Percentiles rank a stretch among this genome's conserved stretches.
Conservation (phyloP, 106 monocot species). For the Apostasia shenzhenica region DNA sequence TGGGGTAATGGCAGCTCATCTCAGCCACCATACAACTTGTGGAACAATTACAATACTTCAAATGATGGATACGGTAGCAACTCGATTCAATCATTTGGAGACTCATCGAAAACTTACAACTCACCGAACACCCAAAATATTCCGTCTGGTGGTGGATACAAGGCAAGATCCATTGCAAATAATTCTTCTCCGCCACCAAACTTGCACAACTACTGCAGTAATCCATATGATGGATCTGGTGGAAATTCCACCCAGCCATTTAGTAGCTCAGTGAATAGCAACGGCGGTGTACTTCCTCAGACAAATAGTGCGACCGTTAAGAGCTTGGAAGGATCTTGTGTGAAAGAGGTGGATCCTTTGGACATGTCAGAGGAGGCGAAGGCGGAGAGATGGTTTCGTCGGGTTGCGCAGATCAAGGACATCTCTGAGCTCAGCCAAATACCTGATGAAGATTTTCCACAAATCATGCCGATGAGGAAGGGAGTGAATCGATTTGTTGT, state of each 20-base stretch:
- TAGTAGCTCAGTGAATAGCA: neutral
- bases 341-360: slow-evolving; percentile 70
- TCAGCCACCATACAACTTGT: neutral
- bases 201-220: too few relatives aligned
- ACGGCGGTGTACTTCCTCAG: neutral
- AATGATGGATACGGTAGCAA: neutral
- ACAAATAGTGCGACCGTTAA: slow-evolving; percentile 23
- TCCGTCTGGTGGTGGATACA: too few relatives aligned
- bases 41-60: neutral
- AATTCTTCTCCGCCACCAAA: too few relatives aligned
- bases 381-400: slow-evolving; percentile 87
- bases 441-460: slow-evolving; percentile 89
- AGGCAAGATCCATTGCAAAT: too few relatives aligned
- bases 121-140: too few relatives aligned
- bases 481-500: slow-evolving; percentile 90
- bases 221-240: neutral
- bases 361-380: slow-evolving; percentile 99
- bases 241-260: neutral
- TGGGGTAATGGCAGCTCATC: neutral
- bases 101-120: too few relatives aligned
- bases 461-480: slow-evolving; percentile 97
- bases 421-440: slow-evolving; percentile 73
- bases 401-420: slow-evolving; percentile 83
- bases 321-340: slow-evolving; percentile 84
- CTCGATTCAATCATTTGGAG: too few relatives aligned